Conservation (phyloP, 2,329 filamentous ascomycete species). For the Scytalidium lignicola region DNA sequence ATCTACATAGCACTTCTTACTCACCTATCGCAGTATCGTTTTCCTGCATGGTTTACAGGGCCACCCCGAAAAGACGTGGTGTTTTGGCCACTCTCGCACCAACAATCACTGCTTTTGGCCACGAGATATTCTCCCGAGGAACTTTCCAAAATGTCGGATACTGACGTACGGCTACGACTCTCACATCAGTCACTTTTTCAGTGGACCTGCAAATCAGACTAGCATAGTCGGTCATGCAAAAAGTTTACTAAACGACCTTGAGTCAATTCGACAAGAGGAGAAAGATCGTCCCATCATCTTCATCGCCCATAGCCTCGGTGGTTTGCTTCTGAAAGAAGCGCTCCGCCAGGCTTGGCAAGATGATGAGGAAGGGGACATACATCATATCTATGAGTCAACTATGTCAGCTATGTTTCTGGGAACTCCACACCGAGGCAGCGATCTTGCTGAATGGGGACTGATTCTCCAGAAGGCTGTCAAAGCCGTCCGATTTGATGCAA, state of each 20-base stretch:
- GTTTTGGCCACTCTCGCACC: too few species aligned
- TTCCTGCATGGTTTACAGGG: too few species aligned
- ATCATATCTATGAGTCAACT: too few species aligned
- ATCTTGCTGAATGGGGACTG: slow-evolving; percentile 7
- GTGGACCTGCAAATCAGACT: slow-evolving; percentile 4
- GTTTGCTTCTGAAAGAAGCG: slow-evolving; percentile 10
- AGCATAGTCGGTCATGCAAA: slow-evolving; percentile 4
- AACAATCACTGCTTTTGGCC: too few species aligned
- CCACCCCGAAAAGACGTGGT: too few species aligned
- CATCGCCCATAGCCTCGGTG: slow-evolving; percentile 14
- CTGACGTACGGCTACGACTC: slow-evolving; percentile 10
- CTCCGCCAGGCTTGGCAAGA: background rate
- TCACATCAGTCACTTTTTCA: slow-evolving; percentile 4
- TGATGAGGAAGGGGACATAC: too few species aligned
- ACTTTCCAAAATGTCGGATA: slow-evolving; percentile 5
- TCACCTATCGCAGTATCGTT: too few species aligned
- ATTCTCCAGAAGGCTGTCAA: slow-evolving; percentile 5
- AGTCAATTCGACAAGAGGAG: slow-evolving; percentile 2
- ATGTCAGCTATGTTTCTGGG: too few species aligned
- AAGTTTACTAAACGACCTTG: slow-evolving; percentile 4
- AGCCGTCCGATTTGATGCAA: slow-evolving; percentile 10
- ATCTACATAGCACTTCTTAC: too few species aligned
- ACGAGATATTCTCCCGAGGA: slow-evolving; percentile 4
- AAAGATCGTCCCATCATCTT: slow-evolving; percentile 14
- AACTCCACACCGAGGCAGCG: background rate